Evolutionary conservation across 2,329 filamentous ascomycete species (phyloP).

Genomic region (Scorias spongiosa): DNA sequence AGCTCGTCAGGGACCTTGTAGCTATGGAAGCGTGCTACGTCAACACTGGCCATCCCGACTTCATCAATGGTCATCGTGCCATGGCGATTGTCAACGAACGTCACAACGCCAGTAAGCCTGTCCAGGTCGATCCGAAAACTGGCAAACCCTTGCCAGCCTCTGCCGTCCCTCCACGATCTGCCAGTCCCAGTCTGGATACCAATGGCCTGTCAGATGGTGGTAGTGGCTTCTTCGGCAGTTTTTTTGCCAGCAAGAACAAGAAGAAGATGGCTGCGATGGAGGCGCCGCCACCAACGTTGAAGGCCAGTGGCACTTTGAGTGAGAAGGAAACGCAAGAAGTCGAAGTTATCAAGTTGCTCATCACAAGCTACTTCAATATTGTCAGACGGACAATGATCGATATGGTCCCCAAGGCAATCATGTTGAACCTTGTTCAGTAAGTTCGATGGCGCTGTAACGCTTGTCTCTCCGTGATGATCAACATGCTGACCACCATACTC

Average conservation of each 20-base stretch:
- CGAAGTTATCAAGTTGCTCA: slow-evolving; percentile 95
- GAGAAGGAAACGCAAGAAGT: slow-evolving; percentile 94
- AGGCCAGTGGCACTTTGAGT: slow-evolving; percentile 82
- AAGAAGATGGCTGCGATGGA: slow-evolving; percentile 99
- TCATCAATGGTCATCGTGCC: slow-evolving; percentile 87
- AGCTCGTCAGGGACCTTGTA: slow-evolving; percentile 84
- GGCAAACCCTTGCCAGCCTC: slow-evolving; percentile 71
- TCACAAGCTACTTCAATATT: slow-evolving; percentile 95
- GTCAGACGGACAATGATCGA: slow-evolving; percentile 98
- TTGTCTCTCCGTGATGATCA: slow-evolving; percentile 1
- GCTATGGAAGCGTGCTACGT: slow-evolving; percentile 94
- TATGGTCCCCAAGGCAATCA: slow-evolving; percentile 98
- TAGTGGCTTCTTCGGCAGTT: slow-evolving; percentile 84
- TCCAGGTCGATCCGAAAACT: slow-evolving; percentile 95
- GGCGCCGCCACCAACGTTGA: slow-evolving; percentile 76
- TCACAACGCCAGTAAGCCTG: slow-evolving; percentile 65
- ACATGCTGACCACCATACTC: too few species aligned
- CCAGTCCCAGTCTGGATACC: slow-evolving; percentile 58
- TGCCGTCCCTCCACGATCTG: slow-evolving; percentile 52
- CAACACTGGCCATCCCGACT: slow-evolving; percentile 96
- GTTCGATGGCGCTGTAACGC: slow-evolving; percentile 24
- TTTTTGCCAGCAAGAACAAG: slow-evolving; percentile 99
- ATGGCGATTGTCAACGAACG: slow-evolving; percentile 98
- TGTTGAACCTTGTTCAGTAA: slow-evolving; percentile 91
- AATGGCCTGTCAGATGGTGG: slow-evolving; percentile 38